A percentile compares a stretch with the other conserved stretches of the same genome.
phyloP scores from a whole-genome alignment of 2,329 filamentous ascomycete species.

The Epichloe bromicola region DNA sequence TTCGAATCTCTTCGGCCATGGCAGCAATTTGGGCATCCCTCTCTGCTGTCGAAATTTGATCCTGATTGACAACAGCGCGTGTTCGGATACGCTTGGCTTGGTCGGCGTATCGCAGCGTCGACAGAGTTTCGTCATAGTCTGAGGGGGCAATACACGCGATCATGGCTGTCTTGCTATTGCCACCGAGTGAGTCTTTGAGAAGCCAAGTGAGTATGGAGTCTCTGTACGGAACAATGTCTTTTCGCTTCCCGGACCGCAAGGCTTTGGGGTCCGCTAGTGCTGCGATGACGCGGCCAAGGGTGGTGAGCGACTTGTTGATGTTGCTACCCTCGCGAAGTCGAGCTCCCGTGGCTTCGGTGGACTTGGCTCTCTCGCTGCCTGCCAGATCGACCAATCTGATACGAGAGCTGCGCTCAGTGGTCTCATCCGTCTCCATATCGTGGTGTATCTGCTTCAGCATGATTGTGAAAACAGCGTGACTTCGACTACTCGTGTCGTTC shows the following conservation, averaged over 20 bases:
- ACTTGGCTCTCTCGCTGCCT: conserved; percentile 86
- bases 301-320: conserved; percentile 98
- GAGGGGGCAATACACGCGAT: conserved; percentile 92
- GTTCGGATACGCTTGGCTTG: conserved; percentile 96
- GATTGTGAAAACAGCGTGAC: conserved; percentile 95
- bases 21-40: conserved; percentile 91
- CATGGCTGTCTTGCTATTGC: conserved; percentile 98
- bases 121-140: conserved; percentile 95
- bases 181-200: conserved; percentile 87
- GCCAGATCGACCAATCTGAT: conserved; percentile 93
- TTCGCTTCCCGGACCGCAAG: conserved; percentile 39
- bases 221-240: conserved; percentile 72
- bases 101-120: conserved; percentile 90
- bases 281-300: conserved; percentile 87
- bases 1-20: conserved; percentile 90
- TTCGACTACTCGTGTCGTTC: conserved; percentile 96
- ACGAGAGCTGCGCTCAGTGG: conserved; percentile 83
- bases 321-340: conserved; percentile 89
- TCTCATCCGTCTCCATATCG: conserved; percentile 93
- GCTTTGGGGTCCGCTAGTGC: conserved; percentile 65
- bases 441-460: conserved; percentile 97
- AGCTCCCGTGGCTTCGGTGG: conserved; percentile 86
- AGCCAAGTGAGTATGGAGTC: conserved; percentile 79
- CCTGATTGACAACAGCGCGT: conserved; percentile 87
- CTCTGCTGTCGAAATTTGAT: conserved; percentile 82